Base-by-base conservation (phyloP, 345 rosid genomes). In the Gossypium sturtianum region DNA sequence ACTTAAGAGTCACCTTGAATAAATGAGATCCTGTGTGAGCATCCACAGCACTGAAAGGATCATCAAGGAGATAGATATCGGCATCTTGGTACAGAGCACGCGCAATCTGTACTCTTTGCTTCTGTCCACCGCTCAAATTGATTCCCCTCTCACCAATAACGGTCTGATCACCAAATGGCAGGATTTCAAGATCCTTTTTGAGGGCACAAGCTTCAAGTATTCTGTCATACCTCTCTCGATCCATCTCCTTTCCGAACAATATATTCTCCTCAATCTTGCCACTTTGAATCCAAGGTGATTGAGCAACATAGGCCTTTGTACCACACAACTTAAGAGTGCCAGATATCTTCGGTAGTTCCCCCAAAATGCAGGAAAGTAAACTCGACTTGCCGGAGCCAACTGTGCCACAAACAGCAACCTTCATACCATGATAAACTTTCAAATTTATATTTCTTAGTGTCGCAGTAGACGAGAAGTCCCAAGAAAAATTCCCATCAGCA, bases 361-460 rank as follows among this genome's bases (percentile, higher is more conserved):
- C 91, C 5, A 92, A 84, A 22, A 90, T 82, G 23, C 91, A 86
- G 56, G 85, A 82, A 34, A 92, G 84, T 52, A 90, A 84, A 41
- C 89, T 85, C 0, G 96, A 90, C 67, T 89, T 92, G 9, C 97
- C 93, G 0, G 93, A 77, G n/a, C 97, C 96, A 52, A 92, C 91
- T 1, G 87, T 82, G 27, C 97, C 96, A 72, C 91, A 90, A 57
- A 90, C 76, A 8, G 97, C 94, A 23, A 89, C 80, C 44, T 80
- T 84, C 83, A 84, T 83, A 20, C 97, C 93, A 7, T 73, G 78
- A 29, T 43, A 66, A 15, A 85, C 83, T 58, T 83, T 79, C 82
- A 89, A 70, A 78, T 77, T 84, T 56, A 87, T 72, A 74, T 85
- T 86, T 76, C 71, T 80, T 73, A 92, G 22, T 38, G 93, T 87